phyloP scores from a whole-genome alignment of 1,284 basidiomycete species.

The Cerrena zonata region DNA sequence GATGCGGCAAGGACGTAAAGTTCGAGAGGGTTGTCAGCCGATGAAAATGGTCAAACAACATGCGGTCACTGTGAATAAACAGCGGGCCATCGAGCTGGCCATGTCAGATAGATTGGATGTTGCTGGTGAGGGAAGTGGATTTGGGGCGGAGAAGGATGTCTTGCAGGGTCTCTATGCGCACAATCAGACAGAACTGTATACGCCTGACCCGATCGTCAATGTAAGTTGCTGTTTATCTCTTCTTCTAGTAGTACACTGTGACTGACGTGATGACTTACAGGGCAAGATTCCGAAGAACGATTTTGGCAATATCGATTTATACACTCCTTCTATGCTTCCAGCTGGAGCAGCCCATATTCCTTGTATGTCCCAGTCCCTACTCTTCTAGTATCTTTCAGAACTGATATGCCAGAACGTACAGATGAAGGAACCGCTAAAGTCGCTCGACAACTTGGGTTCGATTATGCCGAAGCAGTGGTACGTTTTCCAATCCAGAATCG shows the following conservation, averaged over 20 bases:
- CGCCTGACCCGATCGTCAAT: slow-evolving; percentile 75
- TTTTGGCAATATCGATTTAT: slow-evolving; percentile 96
- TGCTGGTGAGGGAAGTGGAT: slow-evolving; percentile 31
- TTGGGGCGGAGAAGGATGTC: slow-evolving; percentile 48
- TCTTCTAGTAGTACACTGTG: background rate
- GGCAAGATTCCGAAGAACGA: slow-evolving; percentile 91
- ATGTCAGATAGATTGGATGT: slow-evolving; percentile 32
- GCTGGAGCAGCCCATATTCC: slow-evolving; percentile 82
- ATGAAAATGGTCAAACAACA: slow-evolving; percentile 88
- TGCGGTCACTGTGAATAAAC: slow-evolving; percentile 76
- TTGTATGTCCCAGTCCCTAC: slow-evolving; percentile 41
- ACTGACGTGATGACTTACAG: slow-evolving; percentile 36
- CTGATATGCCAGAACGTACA: slow-evolving; percentile 27
- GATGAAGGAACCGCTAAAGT: slow-evolving; percentile 87
- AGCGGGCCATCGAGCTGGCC: slow-evolving; percentile 78
- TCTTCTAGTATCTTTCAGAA: background rate
- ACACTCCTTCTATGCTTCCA: slow-evolving; percentile 92
- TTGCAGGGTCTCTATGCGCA: slow-evolving; percentile 86
- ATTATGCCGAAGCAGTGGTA: slow-evolving; percentile 90
- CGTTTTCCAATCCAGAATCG: slow-evolving; percentile 24
- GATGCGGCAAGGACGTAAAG: slow-evolving; percentile 80
- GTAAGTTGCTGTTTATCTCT: slow-evolving; percentile 42
- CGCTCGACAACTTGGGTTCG: slow-evolving; percentile 80
- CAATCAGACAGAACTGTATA: slow-evolving; percentile 81
- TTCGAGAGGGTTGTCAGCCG: slow-evolving; percentile 75